Conservation (phyloP, 495 filamentous ascomycete genomes). For the Daldinia loculata region DNA sequence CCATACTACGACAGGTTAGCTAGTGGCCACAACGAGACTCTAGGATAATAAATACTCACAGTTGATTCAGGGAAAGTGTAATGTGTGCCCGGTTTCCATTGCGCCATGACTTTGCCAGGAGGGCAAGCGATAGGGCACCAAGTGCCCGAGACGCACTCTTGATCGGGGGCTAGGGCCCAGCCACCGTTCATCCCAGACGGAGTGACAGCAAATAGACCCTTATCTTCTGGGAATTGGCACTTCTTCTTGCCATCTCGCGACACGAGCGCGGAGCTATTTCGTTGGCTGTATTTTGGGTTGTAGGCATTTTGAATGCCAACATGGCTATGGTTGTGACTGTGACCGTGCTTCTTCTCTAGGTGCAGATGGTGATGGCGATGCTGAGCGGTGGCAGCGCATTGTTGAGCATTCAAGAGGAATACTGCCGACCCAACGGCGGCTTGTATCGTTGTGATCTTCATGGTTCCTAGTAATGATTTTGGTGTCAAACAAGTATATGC, state of each 20-base stretch:
- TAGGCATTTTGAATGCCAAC: conserved; percentile 21
- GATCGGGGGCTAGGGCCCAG: conserved; percentile 85
- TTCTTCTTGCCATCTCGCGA: conserved; percentile 53
- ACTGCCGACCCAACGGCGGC: conserved; percentile 59
- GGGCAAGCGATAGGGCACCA: conserved; percentile 85
- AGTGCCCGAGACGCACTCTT: conserved; percentile 71
- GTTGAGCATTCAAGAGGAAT: conserved; percentile 52
- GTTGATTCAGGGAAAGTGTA: conserved; percentile 78
- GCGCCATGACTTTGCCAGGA: conserved; percentile 76
- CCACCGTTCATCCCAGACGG: conserved; percentile 73
- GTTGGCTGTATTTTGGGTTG: conserved; percentile 38
- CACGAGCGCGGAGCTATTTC: conserved; percentile 37
- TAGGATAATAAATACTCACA: conserved; percentile 58
- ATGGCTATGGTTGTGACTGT: conserved; percentile 29
- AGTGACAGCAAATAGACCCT: conserved; percentile 73
- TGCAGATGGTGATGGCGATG: conserved; percentile 52
- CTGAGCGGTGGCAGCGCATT: conserved; percentile 41
- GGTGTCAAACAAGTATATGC: conserved; percentile 35
- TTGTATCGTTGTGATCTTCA: conserved; percentile 61
- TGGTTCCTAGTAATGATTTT: conserved; percentile 37
- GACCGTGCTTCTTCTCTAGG: conserved; percentile 39
- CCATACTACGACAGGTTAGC: conserved; percentile 67
- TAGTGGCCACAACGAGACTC: neutral
- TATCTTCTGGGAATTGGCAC: conserved; percentile 73
- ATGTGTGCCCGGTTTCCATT: conserved; percentile 77